Evolutionary conservation across 108 stramenopile genomes (phyloP), one percentile per base, ranked within the genome.

Genomic region (Pinguiococcus pyrenoidosus): DNA sequence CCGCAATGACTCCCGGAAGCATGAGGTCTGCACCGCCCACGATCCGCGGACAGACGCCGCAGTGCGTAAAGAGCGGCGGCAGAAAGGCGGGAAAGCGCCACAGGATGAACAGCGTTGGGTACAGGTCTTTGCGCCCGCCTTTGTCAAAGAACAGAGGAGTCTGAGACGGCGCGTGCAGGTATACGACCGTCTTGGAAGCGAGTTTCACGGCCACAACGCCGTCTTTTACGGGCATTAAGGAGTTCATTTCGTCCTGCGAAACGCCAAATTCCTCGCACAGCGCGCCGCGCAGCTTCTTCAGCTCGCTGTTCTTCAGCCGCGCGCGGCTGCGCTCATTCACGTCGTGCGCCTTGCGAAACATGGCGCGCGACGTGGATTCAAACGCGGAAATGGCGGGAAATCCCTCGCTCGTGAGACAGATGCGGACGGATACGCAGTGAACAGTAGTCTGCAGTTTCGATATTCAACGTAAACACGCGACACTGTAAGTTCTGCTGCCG

Each of bases 141-240:
- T 47, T 39, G 12, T 59, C 57, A 26, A 59, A 59, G 27, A 59
- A 59, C 22, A 49, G 33, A 10, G 57, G 57, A n/a, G 55, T 59
- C 54, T 59, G 54, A 20, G 44, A 28, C 10, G 54, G 54, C 10
- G 44, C 54, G 44, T 55, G 54, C 14, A 55, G 21, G 35, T 55
- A 55, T 13, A 55, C 54, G 9, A 55, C 30, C 13, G 54, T 44
- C 1, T 32, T 29, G 32, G 42, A 33, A 26, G 54, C 54, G 17
- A 55, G 54, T 44, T 55, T 55, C 29, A 55, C 44, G 29, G 44
- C 33, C 44, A 44, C 54, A 16, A 55, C 44, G 25, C 54, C 54
- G 5, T 55, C 54, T 44, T 55, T 55, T 32, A 24, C 44, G 2
- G 54, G 54, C 40, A 55, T 55, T 0, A 55, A 33, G n/a, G 44